Conservation (phyloP, 176 grass and related monocot species). For the Zizania latifolia region DNA sequence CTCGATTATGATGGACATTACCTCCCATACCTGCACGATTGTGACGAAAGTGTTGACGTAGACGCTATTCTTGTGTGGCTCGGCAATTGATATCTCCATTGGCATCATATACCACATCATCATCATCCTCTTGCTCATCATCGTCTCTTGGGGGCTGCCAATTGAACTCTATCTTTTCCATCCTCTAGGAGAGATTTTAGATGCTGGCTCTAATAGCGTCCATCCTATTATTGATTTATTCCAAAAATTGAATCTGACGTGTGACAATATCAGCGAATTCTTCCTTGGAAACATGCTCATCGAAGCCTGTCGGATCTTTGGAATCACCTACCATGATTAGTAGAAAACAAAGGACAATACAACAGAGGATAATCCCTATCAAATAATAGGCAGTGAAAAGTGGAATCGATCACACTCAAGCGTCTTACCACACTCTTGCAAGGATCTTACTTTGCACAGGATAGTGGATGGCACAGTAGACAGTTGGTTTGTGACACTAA, state of each 20-base stretch:
- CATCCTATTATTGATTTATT: not conserved
- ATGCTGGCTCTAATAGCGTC: not conserved
- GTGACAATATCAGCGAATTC: too few species aligned
- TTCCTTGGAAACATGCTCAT: too few species aligned
- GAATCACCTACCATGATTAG: not conserved
- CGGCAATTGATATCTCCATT: not conserved
- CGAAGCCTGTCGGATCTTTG: too few species aligned
- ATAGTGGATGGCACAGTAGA: not conserved
- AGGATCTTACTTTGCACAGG: not conserved
- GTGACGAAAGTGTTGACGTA: not conserved
- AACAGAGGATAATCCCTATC: not conserved
- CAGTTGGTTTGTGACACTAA: too few species aligned
- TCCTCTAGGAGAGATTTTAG: not conserved
- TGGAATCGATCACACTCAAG: not conserved
- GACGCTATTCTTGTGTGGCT: not conserved
- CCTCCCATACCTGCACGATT: not conserved
- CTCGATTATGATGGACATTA: not conserved
- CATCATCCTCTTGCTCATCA: not conserved
- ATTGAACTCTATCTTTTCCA: not conserved
- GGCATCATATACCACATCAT: not conserved
- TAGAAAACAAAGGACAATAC: not conserved
- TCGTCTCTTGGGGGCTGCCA: not conserved
- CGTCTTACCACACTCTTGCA: not conserved
- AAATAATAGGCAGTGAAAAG: not conserved
- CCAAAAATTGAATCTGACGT: not conserved